Evolutionary conservation across 1,139 yeast genomes (phyloP), one percentile per base, ranked within the genome.

Genomic region (Blastobotrys petasosporus): DNA sequence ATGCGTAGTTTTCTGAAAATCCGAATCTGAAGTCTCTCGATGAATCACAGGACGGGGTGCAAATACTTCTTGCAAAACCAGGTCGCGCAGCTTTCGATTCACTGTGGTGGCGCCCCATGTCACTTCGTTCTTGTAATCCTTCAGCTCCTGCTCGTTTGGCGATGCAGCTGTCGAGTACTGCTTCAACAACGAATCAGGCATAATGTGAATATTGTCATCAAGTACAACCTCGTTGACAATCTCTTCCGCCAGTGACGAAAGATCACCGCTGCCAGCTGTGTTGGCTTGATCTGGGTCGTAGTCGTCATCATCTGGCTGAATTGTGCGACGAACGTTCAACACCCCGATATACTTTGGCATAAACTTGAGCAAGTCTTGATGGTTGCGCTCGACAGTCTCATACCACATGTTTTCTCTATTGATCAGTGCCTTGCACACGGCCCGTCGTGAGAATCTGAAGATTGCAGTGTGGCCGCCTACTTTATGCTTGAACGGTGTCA

Each of bases 401-500:
- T 94, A 94, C 82, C 95, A 90, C 52, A 74, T 68, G 63, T 92
- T 86, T 61, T 94, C 99, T 52, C 95, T 73, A 58, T 87, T 87
- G 52, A 88, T 85, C 51, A 92, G 69, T 1, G 94, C 94, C 64
- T 94, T 94, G 65, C 98, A 92, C n/a, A 94, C 96, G 0, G 97
- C 97, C 48, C 86, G 73, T 56, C 82, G 84, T 6, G 95, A 84
- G 61, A 92, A 92, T 53, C 92, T 76, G 66, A 92, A 94, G 40
- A 94, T 88, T 1, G 97, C 97, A 0, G 97, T 92, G 63, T 94
- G 99, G 0, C 99, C 99, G 8, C 99, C 99, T 6, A 94, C 98
- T 60, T 85, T 85, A 61, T 92, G 90, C 54, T 82, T 80, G 67
- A 85, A 90, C 1, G 95, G 96, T 44, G 86, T 79, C 47, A 90